Evolutionary conservation across 2,329 filamentous ascomycete genomes (phyloP).

Genomic region (Paraphoma chrysanthemicola): DNA sequence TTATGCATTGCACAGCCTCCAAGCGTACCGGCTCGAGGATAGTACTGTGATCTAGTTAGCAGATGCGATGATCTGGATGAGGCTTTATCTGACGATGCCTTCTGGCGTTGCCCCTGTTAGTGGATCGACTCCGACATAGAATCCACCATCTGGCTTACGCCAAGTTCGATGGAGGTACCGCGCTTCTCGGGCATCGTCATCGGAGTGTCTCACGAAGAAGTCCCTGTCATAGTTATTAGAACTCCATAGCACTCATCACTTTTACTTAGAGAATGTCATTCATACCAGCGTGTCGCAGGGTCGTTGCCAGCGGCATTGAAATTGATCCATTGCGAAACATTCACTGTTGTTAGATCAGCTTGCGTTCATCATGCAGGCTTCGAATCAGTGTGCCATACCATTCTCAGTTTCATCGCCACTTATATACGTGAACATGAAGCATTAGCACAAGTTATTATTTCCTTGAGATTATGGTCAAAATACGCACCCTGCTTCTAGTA

Average conservation of each 20-base stretch:
- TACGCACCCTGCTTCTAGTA: conserved; percentile 57
- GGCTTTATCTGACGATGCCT: conserved; percentile 53
- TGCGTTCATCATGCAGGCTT: not conserved
- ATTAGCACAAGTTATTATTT: too few relatives aligned
- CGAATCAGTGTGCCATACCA: not conserved
- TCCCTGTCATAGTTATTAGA: conserved; percentile 51
- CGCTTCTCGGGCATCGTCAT: conserved; percentile 58
- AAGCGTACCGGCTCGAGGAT: conserved; percentile 64
- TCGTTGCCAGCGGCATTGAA: conserved; percentile 64
- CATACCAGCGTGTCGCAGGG: conserved; percentile 55
- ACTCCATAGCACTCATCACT: not conserved
- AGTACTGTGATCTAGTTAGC: conserved; percentile 43
- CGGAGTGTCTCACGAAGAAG: conserved; percentile 67
- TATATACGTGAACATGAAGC: too few relatives aligned
- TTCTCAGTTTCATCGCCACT: conserved; percentile 62
- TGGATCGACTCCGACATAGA: conserved; percentile 62
- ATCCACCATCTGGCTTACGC: conserved; percentile 56
- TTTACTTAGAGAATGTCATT: not conserved
- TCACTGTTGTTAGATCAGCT: conserved; percentile 22
- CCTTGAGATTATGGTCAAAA: not conserved
- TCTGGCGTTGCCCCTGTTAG: conserved; percentile 58
- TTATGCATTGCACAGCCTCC: conserved; percentile 69
- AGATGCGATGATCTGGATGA: not conserved
- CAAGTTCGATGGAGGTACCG: conserved; percentile 66
- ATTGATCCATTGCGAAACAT: conserved; percentile 58